These are phyloP conservation scores for Fusarium sarcochroum DNA, from an alignment of 2,329 filamentous ascomycete species.

Conservation along the genomic window DNA sequence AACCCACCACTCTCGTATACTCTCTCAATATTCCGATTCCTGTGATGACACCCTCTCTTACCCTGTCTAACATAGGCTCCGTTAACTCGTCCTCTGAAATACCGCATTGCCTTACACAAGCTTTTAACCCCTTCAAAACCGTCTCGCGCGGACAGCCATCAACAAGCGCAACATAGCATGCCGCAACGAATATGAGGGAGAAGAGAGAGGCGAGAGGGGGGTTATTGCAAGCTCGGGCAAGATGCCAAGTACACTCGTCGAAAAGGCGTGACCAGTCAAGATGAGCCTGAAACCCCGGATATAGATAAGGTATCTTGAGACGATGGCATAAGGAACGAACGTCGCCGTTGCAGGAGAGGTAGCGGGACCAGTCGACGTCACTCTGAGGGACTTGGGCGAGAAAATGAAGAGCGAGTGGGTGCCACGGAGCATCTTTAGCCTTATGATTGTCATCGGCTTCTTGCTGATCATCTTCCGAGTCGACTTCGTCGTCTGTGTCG, in stretches of 20 bases:
- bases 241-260: constrained; percentile 15
- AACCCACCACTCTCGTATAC: constrained; percentile 16
- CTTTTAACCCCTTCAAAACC: constrained; percentile 9
- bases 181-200: constrained; percentile 26
- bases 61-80: constrained; percentile 11
- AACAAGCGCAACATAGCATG: constrained; percentile 22
- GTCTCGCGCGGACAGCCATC: constrained; percentile 16
- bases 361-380: constrained; percentile 24
- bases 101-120: constrained; percentile 20
- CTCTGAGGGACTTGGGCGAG: constrained; percentile 21
- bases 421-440: neutral
- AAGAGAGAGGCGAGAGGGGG: constrained; percentile 30
- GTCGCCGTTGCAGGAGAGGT: constrained; percentile 18
- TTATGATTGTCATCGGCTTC: neutral
- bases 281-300: neutral
- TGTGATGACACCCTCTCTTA: constrained; percentile 21
- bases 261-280: constrained; percentile 22
- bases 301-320: constrained; percentile 19
- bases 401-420: constrained; percentile 26
- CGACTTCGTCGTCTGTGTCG: neutral
- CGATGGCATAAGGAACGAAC: constrained; percentile 12
- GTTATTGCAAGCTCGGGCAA: neutral
- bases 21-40: constrained; percentile 26
- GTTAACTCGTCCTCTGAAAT: constrained; percentile 22
- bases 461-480: neutral